Base-by-base conservation (phyloP, 257 asterid genomes). In the Capsicum baccatum region DNA sequence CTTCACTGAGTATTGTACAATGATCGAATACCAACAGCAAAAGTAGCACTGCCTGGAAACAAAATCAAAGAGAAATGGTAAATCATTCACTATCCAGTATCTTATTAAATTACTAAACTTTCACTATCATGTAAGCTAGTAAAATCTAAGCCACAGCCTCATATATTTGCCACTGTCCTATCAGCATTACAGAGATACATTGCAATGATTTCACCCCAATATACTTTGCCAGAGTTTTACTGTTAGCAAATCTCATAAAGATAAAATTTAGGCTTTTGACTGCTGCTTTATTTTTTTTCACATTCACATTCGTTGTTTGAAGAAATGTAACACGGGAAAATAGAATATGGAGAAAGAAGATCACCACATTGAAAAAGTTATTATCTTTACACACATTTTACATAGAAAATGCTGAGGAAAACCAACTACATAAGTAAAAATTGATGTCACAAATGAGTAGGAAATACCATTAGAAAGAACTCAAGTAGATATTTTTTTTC, bases 11-110 rank as follows among this genome's bases (percentile, higher is more conserved):
- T 35, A 73, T 37, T 54, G 16, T 59, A 42, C 66, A 91, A 33
- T 60, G 85, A 86, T 86, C 84, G 54, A 86, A 84, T 55, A 74
- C 93, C 88, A 95, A 82, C 87, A 95, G 89, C 90, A 94, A 88
- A 81, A 94, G 87, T 83, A 94, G 79, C 60, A 91, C 89, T 85
- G 90, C 93, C 99, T 97, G 94, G 80, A 90, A 83, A 63, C 47
- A 86, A 79, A 42, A 81, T 21, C 64, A 71, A 83, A 83, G 85
- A 76, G 71, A 68, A 85, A 66, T 6, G 76, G 57, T 62, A 64
- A 71, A n/a, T n/a, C 26, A 58, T 58, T 21, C 39, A 9, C 14
- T 13, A 71, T 71, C 79, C 79, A 42, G 37, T 21, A 9, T 71
- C 54, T 71, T 42, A 44, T 16, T 70, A 37, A 44, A 71, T 17